Base-by-base conservation (phyloP, 768 basidiomycete species). In the Gymnopilus junonius region DNA sequence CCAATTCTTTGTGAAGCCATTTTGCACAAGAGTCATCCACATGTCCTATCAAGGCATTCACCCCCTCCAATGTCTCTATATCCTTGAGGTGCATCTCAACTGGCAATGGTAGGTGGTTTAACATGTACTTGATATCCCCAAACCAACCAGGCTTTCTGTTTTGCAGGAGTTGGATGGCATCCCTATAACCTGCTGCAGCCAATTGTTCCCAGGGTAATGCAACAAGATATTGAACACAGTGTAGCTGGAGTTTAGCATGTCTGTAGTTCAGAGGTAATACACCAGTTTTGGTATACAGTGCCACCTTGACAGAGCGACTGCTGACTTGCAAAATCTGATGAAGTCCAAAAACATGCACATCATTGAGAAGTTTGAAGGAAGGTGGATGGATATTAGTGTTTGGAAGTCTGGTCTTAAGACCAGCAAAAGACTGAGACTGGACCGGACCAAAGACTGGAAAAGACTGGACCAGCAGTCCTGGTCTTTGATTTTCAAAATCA, bases 231-330 rank as follows among this genome's bases (percentile, higher is more conserved):
- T 40, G 2, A 60, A 25, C 23, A n/a, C n/a, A n/a, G n/a, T n/a
- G n/a, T n/a, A n/a, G n/a, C n/a, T n/a, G n/a, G n/a, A n/a, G n/a
- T n/a, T n/a, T n/a, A n/a, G n/a, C n/a, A n/a, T 50, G 48, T 27
- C 35, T 25, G 48, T 53, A 60, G 1, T 8, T 25, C 1, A 60
- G 12, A 5, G 59, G 37, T 17, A 60, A 25, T 23, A 59, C 39
- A 4, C 58, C 58, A 2, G 48, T 53, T 60, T 60, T 21, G 5
- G 59, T 60, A 42, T 40, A 60, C 7, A 60, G 20, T 5, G 39
- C 4, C 4, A 21, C 59, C n/a, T 14, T 4, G 21, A 60, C 39
- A 4, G 46, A 60, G 1, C 35, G 21, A 3, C 8, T 21, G 8
- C 50, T n/a, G 4, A 60, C 15, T n/a, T 34, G 31, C 12, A 51